Conservation (phyloP, 1,139 yeast species). For the Sugiyamaella grinbergsii region DNA sequence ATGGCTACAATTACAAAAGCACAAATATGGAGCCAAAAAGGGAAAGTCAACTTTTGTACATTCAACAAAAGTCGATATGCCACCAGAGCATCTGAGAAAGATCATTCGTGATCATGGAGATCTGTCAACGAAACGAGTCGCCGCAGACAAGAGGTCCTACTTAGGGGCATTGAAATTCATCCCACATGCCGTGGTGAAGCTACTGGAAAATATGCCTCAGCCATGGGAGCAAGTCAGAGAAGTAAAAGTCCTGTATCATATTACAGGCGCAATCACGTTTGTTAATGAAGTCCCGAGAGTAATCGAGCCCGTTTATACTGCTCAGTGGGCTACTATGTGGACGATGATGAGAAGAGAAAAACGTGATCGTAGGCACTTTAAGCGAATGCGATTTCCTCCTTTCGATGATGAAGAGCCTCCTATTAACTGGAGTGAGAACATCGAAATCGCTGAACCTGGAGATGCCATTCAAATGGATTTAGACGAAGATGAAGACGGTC, state of each 20-base stretch:
- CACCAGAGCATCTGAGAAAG: slow-evolving; percentile 89
- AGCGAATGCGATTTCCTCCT: slow-evolving; percentile 90
- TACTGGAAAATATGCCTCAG: slow-evolving; percentile 95
- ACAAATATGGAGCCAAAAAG: slow-evolving; percentile 48
- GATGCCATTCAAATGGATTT: slow-evolving; percentile 69
- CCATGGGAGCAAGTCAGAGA: slow-evolving; percentile 94
- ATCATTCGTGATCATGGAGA: slow-evolving; percentile 86
- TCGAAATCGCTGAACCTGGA: slow-evolving; percentile 70
- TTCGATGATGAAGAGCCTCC: slow-evolving; percentile 99
- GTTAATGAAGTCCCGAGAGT: slow-evolving; percentile 92
- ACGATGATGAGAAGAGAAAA: slow-evolving; percentile 90
- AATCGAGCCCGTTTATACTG: slow-evolving; percentile 84
- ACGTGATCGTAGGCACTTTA: slow-evolving; percentile 84
- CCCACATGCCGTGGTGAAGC: slow-evolving; percentile 92
- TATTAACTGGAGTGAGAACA: slow-evolving; percentile 74
- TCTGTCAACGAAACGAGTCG: slow-evolving; percentile 73
- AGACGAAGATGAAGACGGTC: slow-evolving; percentile 59
- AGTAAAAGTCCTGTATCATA: slow-evolving; percentile 85
- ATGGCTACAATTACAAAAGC: slow-evolving; percentile 71
- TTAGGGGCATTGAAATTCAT: slow-evolving; percentile 89
- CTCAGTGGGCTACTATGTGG: slow-evolving; percentile 98
- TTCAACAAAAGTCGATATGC: slow-evolving; percentile 78
- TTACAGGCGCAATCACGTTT: slow-evolving; percentile 92
- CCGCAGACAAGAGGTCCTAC: slow-evolving; percentile 86
- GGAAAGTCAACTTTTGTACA: slow-evolving; percentile 50